Evolutionary conservation across 2,329 filamentous ascomycete genomes (phyloP).

Genomic region (Monosporascus sp.): DNA sequence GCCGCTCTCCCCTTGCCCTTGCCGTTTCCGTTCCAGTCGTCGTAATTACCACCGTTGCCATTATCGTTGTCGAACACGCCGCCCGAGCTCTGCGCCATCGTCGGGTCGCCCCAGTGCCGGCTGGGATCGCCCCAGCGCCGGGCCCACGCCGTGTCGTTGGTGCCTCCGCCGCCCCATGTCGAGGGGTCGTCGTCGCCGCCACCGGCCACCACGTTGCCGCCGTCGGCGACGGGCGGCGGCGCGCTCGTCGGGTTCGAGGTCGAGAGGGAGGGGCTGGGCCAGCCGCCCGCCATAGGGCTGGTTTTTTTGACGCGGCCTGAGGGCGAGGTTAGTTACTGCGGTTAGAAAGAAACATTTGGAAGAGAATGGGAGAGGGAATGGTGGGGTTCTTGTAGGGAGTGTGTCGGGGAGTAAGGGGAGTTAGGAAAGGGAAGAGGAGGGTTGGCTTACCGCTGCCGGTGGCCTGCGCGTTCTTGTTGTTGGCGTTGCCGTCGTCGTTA

Average conservation of each 20-base stretch:
- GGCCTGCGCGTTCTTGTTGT: not conserved
- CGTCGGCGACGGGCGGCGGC: not conserved
- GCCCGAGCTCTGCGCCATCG: slow-evolving; percentile 17
- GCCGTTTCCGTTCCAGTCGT: not conserved
- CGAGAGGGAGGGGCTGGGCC: not conserved
- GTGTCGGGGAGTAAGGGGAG: no score
- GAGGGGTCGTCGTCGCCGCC: not conserved
- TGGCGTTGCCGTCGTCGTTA: not conserved
- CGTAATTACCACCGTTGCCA: not conserved
- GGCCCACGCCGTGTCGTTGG: not conserved
- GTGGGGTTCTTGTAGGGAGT: no score
- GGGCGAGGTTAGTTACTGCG: not conserved
- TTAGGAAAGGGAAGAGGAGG: not conserved
- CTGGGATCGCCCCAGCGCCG: not conserved
- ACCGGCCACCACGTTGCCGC: not conserved
- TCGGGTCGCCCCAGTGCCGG: slow-evolving; percentile 10
- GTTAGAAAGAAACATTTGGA: not conserved
- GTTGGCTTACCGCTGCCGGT: not conserved
- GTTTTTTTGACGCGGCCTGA: not conserved
- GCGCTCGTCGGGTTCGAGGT: not conserved
- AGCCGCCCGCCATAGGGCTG: not conserved
- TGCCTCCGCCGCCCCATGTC: not conserved
- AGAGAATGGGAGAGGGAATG: not conserved
- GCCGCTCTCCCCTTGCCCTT: not conserved
- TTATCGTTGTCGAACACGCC: slow-evolving; percentile 17